Evolutionary conservation across 2,329 filamentous ascomycete genomes (phyloP), one percentile per base, ranked within the genome.

Genomic region (Monilinia aucupariae): DNA sequence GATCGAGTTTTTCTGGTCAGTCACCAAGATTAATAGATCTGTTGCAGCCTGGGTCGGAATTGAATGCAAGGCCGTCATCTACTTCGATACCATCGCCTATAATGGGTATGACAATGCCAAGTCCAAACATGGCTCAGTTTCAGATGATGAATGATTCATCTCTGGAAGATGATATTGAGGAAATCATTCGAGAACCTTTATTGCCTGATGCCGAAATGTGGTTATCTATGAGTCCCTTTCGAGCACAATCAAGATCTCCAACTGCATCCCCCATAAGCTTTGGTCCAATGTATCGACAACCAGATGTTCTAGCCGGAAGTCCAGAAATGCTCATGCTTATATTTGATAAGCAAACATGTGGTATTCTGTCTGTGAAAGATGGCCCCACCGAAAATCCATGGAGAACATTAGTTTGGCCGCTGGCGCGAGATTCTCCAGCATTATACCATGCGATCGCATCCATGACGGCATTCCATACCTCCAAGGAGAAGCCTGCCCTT

Each of bases 291-390:
- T 77, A 79, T 50, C 72, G 72, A 27, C 77, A 81, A 62, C 81
- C 81, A 6, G 74, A 75, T n/a, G 74, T 85, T 34, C 74, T 77
- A 62, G 72, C 77, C 41, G 78, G 76, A 45, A 85, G 83, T 62
- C 79, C 82, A 12, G 86, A 89, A 66, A 83, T 84, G 77, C 75
- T 89, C 27, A 81, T 85, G 58, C 72, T 83, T 58, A 81, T 85
- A 32, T 90, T 87, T 69, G 84, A 88, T 69, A 81, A 79, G 67
- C 77, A 86, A 63, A 90, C 87, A 0, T 90, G 87, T 71, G 86
- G 86, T 3, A 87, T 90, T 55, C 76, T 90, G 25, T 90, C 87
- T 0, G 80, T 90, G 59, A 89, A 89, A 70, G 86, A 90, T 72
- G 87, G 86, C 0, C 79, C 81, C 8, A 82, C 79, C 1, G 87